Conservation (phyloP, 768 basidiomycete genomes). For the Kwoniella bestiolae region DNA sequence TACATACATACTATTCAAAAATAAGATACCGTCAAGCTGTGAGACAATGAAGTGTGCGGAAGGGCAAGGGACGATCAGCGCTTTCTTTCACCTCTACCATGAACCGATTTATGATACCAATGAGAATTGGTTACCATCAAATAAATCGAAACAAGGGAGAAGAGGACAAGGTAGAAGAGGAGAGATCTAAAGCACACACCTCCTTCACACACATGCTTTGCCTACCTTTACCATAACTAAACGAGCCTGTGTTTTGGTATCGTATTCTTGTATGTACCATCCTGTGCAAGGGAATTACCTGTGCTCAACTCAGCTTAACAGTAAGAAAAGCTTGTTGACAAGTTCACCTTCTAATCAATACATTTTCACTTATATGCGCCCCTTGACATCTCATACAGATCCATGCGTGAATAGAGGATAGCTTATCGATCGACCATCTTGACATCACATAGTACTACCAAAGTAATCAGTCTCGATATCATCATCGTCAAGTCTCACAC, state of each 20-base stretch:
- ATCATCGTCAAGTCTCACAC: background rate
- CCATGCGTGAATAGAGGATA: background rate
- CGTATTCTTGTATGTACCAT: background rate
- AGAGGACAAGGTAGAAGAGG: background rate
- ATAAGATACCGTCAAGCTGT: no score
- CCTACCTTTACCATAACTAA: no score
- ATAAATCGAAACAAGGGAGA: no score
- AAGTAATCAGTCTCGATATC: background rate
- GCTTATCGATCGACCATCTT: background rate
- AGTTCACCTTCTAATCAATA: background rate
- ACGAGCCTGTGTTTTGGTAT: background rate
- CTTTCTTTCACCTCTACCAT: no score
- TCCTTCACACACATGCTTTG: background rate
- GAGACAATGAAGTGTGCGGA: background rate
- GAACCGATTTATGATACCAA: no score
- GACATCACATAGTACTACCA: background rate
- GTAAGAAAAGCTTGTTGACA: background rate
- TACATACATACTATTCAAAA: no score
- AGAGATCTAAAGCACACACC: background rate
- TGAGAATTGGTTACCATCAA: no score
- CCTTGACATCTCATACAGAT: background rate
- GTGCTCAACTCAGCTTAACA: background rate
- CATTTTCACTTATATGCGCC: background rate
- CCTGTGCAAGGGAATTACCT: background rate
- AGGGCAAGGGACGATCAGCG: background rate